Conservation (phyloP, 2,329 filamentous ascomycete genomes). For the Xylariales sp. region DNA sequence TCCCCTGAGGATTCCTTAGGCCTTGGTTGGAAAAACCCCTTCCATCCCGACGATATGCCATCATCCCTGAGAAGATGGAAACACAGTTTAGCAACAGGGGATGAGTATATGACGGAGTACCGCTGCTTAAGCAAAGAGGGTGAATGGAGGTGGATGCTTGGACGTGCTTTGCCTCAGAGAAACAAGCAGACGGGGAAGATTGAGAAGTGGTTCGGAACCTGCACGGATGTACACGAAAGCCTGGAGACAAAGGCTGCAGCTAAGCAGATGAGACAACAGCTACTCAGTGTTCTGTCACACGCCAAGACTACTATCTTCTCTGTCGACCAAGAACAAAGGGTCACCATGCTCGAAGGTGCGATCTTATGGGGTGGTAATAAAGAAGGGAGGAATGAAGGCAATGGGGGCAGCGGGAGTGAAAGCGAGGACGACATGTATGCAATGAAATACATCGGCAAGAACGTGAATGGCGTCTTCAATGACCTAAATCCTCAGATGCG, state of each 20-base stretch:
- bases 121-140: slow-evolving; percentile 62
- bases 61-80: slow-evolving; percentile 54
- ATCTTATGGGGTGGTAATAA: slow-evolving; percentile 48
- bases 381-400: slow-evolving; percentile 8
- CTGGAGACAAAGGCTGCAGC: slow-evolving; percentile 64
- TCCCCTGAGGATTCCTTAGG: slow-evolving; percentile 58
- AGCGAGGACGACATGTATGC: slow-evolving; percentile 34
- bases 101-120: slow-evolving; percentile 67
- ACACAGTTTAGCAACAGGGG: slow-evolving; percentile 60
- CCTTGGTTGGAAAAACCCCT: slow-evolving; percentile 55
- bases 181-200: slow-evolving; percentile 63
- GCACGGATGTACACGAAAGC: slow-evolving; percentile 73
- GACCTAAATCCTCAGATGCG: slow-evolving; percentile 38
- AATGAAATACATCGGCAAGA: slow-evolving; percentile 52
- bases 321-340: slow-evolving; percentile 54
- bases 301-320: slow-evolving; percentile 73
- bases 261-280: slow-evolving; percentile 62
- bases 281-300: slow-evolving; percentile 69
- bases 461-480: slow-evolving; percentile 62
- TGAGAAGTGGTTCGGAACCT: slow-evolving; percentile 75
- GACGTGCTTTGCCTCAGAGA: slow-evolving; percentile 62
- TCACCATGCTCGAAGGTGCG: slow-evolving; percentile 68
- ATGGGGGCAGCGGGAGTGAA: no score
- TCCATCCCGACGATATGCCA: slow-evolving; percentile 66
- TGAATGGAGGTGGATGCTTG: slow-evolving; percentile 75